Conservation (phyloP, 371 early-diverging fungal species). For the Mortierella sp. region DNA sequence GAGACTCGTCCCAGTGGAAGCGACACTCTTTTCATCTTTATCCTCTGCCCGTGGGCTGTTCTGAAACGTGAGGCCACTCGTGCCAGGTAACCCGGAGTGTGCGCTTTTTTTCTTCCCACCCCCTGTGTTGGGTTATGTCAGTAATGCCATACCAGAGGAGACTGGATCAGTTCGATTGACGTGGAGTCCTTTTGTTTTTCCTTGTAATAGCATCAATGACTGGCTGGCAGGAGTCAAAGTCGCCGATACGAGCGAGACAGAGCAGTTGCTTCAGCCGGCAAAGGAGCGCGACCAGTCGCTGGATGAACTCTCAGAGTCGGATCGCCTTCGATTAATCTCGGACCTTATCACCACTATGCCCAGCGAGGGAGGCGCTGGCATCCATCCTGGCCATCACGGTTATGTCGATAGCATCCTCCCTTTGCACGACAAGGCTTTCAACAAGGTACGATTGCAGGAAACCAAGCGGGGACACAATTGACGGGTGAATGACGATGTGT, state of each 20-base stretch:
- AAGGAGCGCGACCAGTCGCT: slow-evolving; percentile 36
- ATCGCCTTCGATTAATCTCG: slow-evolving; percentile 81
- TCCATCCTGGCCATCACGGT: slow-evolving; percentile 67
- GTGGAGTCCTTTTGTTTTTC: background rate
- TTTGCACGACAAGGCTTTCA: slow-evolving; percentile 82
- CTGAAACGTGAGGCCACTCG: slow-evolving; percentile 48
- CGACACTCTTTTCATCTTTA: slow-evolving; percentile 49
- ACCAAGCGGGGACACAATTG: background rate
- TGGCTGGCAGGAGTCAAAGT: slow-evolving; percentile 75
- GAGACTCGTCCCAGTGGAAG: slow-evolving; percentile 44
- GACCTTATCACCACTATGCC: slow-evolving; percentile 77
- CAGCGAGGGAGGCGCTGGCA: slow-evolving; percentile 80
- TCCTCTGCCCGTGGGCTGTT: slow-evolving; percentile 55
- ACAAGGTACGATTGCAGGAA: slow-evolving; percentile 65
- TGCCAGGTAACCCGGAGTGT: slow-evolving; percentile 23
- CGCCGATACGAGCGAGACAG: slow-evolving; percentile 49
- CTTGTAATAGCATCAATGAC: slow-evolving; percentile 67
- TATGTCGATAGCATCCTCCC: slow-evolving; percentile 82
- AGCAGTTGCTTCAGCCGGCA: slow-evolving; percentile 43
- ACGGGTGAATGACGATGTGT: background rate
- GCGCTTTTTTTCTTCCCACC: background rate
- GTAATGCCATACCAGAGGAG: too few relatives aligned
- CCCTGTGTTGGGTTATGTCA: background rate
- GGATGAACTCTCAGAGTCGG: slow-evolving; percentile 70
- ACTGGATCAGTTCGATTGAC: background rate